Evolutionary conservation across 495 filamentous ascomycete species (phyloP).

Genomic region (Aspergillus carlsbadensis): DNA sequence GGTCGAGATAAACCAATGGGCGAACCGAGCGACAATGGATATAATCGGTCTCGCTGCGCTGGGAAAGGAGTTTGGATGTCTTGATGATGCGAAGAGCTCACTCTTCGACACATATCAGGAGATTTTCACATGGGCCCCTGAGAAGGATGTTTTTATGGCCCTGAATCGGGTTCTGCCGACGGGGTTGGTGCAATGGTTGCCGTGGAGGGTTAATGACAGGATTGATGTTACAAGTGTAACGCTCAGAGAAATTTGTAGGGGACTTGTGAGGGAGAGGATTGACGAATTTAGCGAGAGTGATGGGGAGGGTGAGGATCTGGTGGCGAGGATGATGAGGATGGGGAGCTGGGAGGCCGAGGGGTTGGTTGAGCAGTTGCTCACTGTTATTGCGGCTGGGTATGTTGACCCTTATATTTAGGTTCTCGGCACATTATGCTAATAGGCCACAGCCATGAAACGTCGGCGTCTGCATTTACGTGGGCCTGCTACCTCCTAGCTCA

Average conservation of each 20-base stretch:
- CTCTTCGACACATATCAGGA: neutral
- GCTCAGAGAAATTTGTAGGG: neutral
- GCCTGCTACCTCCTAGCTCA: neutral
- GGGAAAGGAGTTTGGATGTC: neutral
- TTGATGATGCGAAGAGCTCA: neutral
- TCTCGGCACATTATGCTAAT: no score
- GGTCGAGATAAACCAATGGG: conserved; percentile 2
- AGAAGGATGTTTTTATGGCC: conserved; percentile 4
- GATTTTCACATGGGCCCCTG: conserved; percentile 1
- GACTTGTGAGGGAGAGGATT: neutral
- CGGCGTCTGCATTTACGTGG: neutral
- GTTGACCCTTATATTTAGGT: no score
- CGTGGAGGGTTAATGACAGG: neutral
- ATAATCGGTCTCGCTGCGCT: conserved; percentile 5
- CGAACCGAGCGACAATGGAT: neutral
- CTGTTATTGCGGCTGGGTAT: neutral
- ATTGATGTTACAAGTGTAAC: neutral
- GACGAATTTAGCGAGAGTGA: no score
- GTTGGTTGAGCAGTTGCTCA: neutral
- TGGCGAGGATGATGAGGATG: neutral
- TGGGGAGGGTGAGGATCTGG: neutral
- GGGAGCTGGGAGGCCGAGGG: neutral
- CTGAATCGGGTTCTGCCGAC: neutral
- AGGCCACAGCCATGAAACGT: neutral
- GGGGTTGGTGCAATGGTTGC: neutral